These are phyloP conservation scores for Coemansia reversa DNA, from an alignment of 192 early-diverging fungal species.

Conservation along the genomic window DNA sequence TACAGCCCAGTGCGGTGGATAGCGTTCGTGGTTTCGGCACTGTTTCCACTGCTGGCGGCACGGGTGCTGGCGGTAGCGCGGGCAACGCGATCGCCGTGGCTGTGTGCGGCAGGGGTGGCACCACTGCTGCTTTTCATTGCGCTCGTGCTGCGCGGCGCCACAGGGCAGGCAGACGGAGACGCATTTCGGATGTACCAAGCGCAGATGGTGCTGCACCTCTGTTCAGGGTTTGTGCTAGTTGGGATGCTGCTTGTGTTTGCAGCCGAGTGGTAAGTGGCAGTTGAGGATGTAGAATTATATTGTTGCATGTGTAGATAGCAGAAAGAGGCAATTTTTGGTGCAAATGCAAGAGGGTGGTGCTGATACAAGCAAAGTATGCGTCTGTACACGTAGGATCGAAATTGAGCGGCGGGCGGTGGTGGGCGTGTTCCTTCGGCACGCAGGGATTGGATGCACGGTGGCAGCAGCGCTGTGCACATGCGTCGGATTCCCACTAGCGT, in stretches of 20 bases:
- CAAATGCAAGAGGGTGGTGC: background rate
- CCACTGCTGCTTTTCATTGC: constrained; percentile 39
- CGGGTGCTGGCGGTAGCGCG: constrained; percentile 32
- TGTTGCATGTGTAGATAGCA: constrained; percentile 1
- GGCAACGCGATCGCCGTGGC: constrained; percentile 24
- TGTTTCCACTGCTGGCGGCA: constrained; percentile 31
- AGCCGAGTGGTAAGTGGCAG: constrained; percentile 19
- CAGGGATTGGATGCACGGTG: constrained; percentile 28
- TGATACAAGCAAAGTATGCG: background rate
- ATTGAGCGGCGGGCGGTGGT: constrained; percentile 17
- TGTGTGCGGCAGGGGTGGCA: constrained; percentile 23
- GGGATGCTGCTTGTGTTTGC: constrained; percentile 34
- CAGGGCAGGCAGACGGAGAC: constrained; percentile 25
- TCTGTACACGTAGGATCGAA: constrained; percentile 41
- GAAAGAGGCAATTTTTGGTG: background rate
- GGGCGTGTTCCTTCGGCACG: constrained; percentile 34
- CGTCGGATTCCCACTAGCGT: constrained; percentile 41
- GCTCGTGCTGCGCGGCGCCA: constrained; percentile 45
- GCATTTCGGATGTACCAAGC: constrained; percentile 51
- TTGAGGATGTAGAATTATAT: background rate
- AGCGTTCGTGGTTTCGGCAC: constrained; percentile 34
- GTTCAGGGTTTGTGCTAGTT: constrained; percentile 27
- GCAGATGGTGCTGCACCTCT: constrained; percentile 35
- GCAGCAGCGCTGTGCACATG: constrained; percentile 29
- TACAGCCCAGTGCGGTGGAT: constrained; percentile 50